Evolutionary conservation across 306 rosid species (phyloP), one percentile per base, ranked within the genome.

Genomic region (Acacia crassicarpa): DNA sequence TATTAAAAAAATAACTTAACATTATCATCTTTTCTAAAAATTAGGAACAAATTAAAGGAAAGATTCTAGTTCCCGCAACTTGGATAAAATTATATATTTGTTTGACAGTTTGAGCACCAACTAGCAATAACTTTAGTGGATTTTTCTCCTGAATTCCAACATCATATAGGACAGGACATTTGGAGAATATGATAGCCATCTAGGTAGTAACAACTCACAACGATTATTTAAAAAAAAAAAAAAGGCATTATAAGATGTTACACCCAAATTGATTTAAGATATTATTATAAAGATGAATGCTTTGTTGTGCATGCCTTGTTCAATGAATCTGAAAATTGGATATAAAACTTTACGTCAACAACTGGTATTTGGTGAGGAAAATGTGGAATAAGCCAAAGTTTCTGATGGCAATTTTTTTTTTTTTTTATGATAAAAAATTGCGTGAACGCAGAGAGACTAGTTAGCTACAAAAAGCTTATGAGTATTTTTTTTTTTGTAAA

Each of bases 301-400:
- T 76, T 80, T 46, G 43, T 38, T 41, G 77, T 41, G 77, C 73
- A 61, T 38, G 77, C 73, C 73, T 38, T 49, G 89, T 86, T 86
- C 89, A 80, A 81, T 86, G 89, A 67, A 86, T 33, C 79, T 40
- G 15, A 32, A 72, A 76, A 65, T 46, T 72, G 72, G 75, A 86
- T 71, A 83, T 72, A 70, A 76, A 72, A 80, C 76, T 86, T 83
- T 80, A 41, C 68, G 83, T 80, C 71, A 58, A 48, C 85, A 80
- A 83, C 79, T 83, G 43, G 78, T 63, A 73, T 72, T 83, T 35
- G 72, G 84, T 80, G 74, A 86, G 54, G n/a, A 70, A 40, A 48
- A 51, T 40, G 80, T 53, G 32, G 35, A 75, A 54, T 83, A 43
- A 78, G 63, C 61, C 84, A 46, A 30, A 13, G 41, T 72, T 86